Conservation (phyloP, 208 protist species). For the Leishmania turanica region DNA sequence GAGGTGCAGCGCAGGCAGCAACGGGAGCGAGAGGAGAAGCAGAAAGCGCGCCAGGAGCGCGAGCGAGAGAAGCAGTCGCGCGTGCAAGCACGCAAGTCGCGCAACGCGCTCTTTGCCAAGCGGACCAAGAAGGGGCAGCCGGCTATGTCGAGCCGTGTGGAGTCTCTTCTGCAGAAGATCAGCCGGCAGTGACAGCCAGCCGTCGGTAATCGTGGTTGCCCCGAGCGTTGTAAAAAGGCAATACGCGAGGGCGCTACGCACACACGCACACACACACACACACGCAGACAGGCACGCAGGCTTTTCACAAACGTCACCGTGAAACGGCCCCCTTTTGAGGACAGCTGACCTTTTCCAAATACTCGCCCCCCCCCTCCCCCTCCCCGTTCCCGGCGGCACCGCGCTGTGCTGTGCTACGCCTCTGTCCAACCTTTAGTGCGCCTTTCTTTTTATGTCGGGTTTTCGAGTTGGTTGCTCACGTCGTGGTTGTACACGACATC, state of each 20-base stretch:
- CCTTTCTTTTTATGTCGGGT: neutral
- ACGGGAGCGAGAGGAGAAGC: conserved; percentile 49
- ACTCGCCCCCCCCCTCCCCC: neutral
- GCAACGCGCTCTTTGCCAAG: conserved; percentile 64
- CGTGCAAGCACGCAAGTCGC: conserved; percentile 49
- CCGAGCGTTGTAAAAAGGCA: neutral
- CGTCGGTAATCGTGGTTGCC: neutral
- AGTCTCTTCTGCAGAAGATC: conserved; percentile 75
- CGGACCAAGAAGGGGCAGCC: conserved; percentile 81
- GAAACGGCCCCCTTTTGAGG: neutral
- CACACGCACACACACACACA: neutral
- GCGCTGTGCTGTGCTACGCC: neutral
- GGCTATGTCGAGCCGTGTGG: conserved; percentile 72
- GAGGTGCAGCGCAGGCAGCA: conserved; percentile 54
- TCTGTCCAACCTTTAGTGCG: neutral
- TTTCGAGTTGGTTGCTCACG: neutral
- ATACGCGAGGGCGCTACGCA: no score
- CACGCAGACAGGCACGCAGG: neutral
- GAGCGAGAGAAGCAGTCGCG: conserved; percentile 48
- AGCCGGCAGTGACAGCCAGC: conserved; percentile 18
- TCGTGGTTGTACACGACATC: neutral
- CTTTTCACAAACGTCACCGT: neutral
- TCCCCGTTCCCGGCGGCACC: neutral
- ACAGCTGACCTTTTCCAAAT: neutral
- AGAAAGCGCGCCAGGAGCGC: conserved; percentile 42